Conservation (phyloP, 495 filamentous ascomycete species). For the Neurospora terricola region DNA sequence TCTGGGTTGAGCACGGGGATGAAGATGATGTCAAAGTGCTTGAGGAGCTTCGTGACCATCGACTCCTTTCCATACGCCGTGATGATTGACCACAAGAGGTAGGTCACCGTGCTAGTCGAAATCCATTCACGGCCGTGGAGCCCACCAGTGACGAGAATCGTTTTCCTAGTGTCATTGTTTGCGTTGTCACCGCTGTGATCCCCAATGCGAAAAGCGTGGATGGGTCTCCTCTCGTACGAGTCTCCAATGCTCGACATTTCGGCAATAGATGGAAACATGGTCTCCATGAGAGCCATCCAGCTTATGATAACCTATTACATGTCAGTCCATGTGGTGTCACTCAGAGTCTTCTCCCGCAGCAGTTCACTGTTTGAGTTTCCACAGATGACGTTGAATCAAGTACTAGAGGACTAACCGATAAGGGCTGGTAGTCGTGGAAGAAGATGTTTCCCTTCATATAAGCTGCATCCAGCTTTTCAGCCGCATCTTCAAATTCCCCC, state of each 20-base stretch:
- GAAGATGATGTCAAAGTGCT: slow-evolving; percentile 76
- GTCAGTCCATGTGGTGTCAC: not conserved
- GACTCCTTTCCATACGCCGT: slow-evolving; percentile 62
- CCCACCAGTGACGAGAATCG: slow-evolving; percentile 75
- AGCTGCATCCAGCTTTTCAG: slow-evolving; percentile 24
- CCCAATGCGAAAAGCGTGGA: slow-evolving; percentile 74
- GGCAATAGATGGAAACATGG: slow-evolving; percentile 77
- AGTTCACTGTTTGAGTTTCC: slow-evolving; percentile 20
- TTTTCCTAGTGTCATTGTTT: slow-evolving; percentile 43
- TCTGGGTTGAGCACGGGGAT: slow-evolving; percentile 88
- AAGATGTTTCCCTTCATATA: slow-evolving; percentile 55
- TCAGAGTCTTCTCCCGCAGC: not conserved
- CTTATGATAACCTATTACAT: slow-evolving; percentile 32
- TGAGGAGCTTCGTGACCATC: slow-evolving; percentile 62
- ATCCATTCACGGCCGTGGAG: slow-evolving; percentile 95
- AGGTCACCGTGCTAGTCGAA: slow-evolving; percentile 82
- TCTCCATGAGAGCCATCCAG: slow-evolving; percentile 84
- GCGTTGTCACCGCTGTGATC: slow-evolving; percentile 36
- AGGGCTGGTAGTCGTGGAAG: slow-evolving; percentile 78
- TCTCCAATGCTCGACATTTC: slow-evolving; percentile 64
- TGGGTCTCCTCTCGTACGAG: slow-evolving; percentile 78
- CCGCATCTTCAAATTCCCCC: slow-evolving; percentile 5
- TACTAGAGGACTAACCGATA: slow-evolving; percentile 49
- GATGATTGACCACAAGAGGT: slow-evolving; percentile 81
- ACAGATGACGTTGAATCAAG: not conserved